Evolutionary conservation across 306 rosid species (phyloP).

Genomic region (Lablab purpureus): DNA sequence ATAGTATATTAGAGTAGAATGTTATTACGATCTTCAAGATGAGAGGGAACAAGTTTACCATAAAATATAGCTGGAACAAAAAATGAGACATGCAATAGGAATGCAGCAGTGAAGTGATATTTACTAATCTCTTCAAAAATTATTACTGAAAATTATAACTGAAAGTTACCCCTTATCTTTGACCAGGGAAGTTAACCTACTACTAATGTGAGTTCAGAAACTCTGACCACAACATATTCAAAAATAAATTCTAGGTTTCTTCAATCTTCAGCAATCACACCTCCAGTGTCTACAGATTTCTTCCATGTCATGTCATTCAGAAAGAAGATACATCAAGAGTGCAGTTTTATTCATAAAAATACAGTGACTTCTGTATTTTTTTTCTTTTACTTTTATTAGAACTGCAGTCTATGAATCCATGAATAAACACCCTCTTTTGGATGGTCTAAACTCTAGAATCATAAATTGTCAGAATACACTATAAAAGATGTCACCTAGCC

Average conservation of each 20-base stretch:
- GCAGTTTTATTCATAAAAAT: conserved; percentile 32
- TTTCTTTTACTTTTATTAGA: not conserved
- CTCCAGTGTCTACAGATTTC: conserved; percentile 27
- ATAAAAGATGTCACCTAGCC: conserved; percentile 25
- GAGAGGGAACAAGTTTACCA: conserved; percentile 34
- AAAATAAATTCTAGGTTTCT: conserved; percentile 25
- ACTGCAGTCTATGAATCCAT: not conserved
- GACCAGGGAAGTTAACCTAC: not conserved
- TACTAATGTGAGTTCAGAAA: conserved; percentile 4
- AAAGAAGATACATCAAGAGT: conserved; percentile 5
- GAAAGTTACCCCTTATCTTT: conserved; percentile 12
- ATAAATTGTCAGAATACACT: conserved; percentile 17
- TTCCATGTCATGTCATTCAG: conserved; percentile 11
- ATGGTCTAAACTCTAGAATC: not conserved
- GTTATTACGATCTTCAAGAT: conserved; percentile 39
- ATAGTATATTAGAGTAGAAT: conserved; percentile 44
- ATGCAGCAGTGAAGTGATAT: conserved; percentile 12
- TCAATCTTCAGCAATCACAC: conserved; percentile 35
- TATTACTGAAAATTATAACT: not conserved
- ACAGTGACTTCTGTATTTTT: not conserved
- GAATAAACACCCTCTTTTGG: conserved; percentile 8
- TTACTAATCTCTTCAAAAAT: conserved; percentile 10
- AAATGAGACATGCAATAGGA: conserved; percentile 35
- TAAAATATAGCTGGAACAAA: conserved; percentile 38
- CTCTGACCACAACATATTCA: conserved; percentile 1